phyloP scores from a whole-genome alignment of 192 early-diverging fungal species.

The Mortierella hygrophila region DNA sequence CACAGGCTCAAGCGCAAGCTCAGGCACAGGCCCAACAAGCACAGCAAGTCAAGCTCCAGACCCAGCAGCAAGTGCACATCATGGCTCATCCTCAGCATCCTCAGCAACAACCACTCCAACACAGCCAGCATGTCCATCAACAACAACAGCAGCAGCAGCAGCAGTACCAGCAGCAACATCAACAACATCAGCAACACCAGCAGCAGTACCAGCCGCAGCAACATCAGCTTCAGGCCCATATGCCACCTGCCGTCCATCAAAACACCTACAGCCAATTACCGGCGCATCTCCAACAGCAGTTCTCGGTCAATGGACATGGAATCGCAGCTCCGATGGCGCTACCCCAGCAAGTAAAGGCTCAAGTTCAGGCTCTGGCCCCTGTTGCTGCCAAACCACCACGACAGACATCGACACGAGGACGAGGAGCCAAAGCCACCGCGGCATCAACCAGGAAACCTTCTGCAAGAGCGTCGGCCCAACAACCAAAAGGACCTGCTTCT shows the following conservation, averaged over 20 bases:
- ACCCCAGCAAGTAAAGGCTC: background rate
- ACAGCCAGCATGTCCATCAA: slow-evolving; percentile 13
- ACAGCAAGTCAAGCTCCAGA: slow-evolving; percentile 6
- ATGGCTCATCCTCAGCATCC: slow-evolving; percentile 24
- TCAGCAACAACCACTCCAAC: slow-evolving; percentile 8
- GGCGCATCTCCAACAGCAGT: slow-evolving; percentile 51
- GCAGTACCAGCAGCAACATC: slow-evolving; percentile 14
- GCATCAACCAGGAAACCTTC: slow-evolving; percentile 32
- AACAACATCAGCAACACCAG: slow-evolving; percentile 19
- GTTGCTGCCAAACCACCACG: slow-evolving; percentile 15
- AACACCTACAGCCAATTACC: slow-evolving; percentile 48
- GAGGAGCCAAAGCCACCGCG: slow-evolving; percentile 23
- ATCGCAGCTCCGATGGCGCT: background rate
- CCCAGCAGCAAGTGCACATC: slow-evolving; percentile 24
- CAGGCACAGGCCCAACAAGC: background rate
- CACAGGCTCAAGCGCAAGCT: slow-evolving; percentile 46
- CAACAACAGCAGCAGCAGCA: slow-evolving; percentile 36
- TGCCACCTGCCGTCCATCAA: slow-evolving; percentile 8
- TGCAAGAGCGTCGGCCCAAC: slow-evolving; percentile 21
- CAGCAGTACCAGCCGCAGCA: slow-evolving; percentile 22
- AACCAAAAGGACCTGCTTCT: background rate
- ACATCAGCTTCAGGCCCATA: slow-evolving; percentile 23
- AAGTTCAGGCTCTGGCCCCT: background rate
- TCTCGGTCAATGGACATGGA: slow-evolving; percentile 29
- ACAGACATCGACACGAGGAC: slow-evolving; percentile 32